Evolutionary conservation across 495 filamentous ascomycete species (phyloP).

Genomic region (Neurospora cerealis): DNA sequence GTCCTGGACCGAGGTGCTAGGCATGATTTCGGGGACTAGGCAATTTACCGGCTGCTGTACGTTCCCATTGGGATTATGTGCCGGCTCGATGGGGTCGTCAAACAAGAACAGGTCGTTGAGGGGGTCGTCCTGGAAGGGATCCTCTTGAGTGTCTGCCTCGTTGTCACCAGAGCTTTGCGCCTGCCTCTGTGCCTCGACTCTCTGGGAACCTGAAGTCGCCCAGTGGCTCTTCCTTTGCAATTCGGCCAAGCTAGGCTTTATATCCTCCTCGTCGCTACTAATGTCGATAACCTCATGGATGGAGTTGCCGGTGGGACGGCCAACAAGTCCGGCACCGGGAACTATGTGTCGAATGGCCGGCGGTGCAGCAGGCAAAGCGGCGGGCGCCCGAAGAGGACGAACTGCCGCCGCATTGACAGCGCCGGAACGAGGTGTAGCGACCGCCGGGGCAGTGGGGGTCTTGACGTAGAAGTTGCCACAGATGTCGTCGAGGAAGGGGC

Average conservation of each 20-base stretch:
- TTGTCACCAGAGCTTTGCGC: background rate
- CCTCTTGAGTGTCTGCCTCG: background rate
- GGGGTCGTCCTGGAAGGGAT: background rate
- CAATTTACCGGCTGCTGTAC: background rate
- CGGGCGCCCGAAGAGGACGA: background rate
- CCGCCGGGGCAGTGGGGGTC: background rate
- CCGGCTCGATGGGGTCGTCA: background rate
- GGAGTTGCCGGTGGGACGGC: background rate
- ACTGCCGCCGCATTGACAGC: background rate
- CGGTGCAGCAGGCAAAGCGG: fast-evolving
- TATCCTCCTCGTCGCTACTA: background rate
- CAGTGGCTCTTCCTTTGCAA: background rate
- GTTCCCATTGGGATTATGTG: background rate
- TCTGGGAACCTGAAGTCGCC: background rate
- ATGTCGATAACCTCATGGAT: background rate
- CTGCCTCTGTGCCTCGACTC: background rate
- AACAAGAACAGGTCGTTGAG: too few species aligned
- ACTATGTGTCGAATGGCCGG: background rate
- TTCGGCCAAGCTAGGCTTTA: background rate
- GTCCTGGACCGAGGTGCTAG: background rate
- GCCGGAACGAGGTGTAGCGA: background rate
- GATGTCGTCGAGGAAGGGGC: background rate
- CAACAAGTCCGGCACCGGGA: background rate
- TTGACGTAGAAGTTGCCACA: background rate
- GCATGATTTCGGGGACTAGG: background rate